These are phyloP conservation scores for Ramaria sp. DNA, from an alignment of 768 basidiomycete genomes.

Conservation along the genomic window DNA sequence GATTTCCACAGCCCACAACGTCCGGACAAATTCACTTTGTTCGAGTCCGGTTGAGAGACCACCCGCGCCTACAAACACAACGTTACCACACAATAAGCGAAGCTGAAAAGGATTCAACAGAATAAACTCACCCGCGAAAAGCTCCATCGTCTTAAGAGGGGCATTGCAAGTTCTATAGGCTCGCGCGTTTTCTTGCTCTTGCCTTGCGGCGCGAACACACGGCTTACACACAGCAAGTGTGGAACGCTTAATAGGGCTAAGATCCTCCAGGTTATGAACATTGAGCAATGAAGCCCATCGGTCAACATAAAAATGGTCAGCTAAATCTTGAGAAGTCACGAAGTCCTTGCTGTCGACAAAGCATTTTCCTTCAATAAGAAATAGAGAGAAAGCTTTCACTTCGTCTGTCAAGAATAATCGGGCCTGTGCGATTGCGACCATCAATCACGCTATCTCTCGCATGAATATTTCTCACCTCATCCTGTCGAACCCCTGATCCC, in stretches of 20 bases:
- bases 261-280: conserved; percentile 4
- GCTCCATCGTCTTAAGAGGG: conserved; percentile 48
- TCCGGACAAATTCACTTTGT: conserved; percentile 49
- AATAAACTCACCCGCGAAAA: conserved; percentile 48
- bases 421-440: conserved; percentile 13
- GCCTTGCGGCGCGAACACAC: conserved; percentile 22
- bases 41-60: conserved; percentile 62
- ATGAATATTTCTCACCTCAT: conserved; percentile 4
- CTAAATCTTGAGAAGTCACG: neutral
- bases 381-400: conserved; percentile 18
- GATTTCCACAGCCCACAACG: conserved; percentile 60
- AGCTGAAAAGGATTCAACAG: neutral
- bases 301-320: conserved; percentile 49
- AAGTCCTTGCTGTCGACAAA: conserved; percentile 26
- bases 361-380: conserved; percentile 43
- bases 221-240: conserved; percentile 28
- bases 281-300: conserved; percentile 17
- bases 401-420: conserved; percentile 32
- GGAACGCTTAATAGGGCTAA: neutral
- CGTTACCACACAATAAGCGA: neutral
- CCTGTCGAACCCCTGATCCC: conserved; percentile 10
- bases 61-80: conserved; percentile 47
- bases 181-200: conserved; percentile 22
- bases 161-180: conserved; percentile 24
- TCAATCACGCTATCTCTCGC: neutral